These are phyloP conservation scores for Termitomyces sp. DNA, from an alignment of 768 basidiomycete species.

Conservation along the genomic window DNA sequence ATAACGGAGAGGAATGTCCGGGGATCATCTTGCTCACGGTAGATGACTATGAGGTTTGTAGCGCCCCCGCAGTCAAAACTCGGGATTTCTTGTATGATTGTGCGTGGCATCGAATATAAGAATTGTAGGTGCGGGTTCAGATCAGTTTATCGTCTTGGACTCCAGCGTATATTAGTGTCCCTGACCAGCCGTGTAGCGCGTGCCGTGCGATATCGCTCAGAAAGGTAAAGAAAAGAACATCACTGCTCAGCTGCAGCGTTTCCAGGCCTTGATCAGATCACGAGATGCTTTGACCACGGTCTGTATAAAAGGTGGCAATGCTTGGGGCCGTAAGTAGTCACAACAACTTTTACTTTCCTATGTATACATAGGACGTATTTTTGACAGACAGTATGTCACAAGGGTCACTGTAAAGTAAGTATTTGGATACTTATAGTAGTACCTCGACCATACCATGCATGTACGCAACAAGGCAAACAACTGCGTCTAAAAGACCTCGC, in stretches of 20 bases:
- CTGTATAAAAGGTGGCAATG: neutral
- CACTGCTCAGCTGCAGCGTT: neutral
- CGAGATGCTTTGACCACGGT: neutral
- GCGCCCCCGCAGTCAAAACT: constrained; percentile 8
- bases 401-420: neutral
- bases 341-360: neutral
- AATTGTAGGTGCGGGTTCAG: neutral
- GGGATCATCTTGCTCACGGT: constrained; percentile 5
- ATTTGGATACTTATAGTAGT: neutral
- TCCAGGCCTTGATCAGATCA: constrained; percentile 4
- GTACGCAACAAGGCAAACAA: neutral
- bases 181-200: neutral
- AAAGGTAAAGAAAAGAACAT: neutral
- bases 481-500: neutral
- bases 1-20: constrained; percentile 6
- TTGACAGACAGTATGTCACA: constrained; percentile 2
- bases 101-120: neutral
- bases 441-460: neutral
- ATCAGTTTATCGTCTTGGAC: neutral
- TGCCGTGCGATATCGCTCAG: neutral
- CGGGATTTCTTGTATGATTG: constrained; percentile 7
- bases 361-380: neutral
- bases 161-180: neutral
- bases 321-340: constrained; percentile 1
- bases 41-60: constrained; percentile 9